phyloP scores from a whole-genome alignment of 2,329 filamentous ascomycete genomes.

The Diaporthe sp. region DNA sequence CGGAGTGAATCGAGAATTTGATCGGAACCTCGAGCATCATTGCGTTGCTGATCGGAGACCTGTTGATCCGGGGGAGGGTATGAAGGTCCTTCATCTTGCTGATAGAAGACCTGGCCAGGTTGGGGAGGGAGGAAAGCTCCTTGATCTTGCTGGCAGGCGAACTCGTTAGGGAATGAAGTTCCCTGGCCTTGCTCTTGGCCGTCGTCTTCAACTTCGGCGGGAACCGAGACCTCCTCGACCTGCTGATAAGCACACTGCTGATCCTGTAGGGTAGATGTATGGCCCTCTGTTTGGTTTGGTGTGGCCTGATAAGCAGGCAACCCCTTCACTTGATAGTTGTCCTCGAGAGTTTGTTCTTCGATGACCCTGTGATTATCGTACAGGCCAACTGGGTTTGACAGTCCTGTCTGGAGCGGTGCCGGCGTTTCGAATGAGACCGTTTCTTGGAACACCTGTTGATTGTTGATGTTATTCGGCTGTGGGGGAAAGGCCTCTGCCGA shows the following conservation, averaged over 20 bases:
- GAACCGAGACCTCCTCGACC: too few species aligned
- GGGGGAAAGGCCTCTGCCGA: not conserved
- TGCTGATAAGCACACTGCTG: not conserved
- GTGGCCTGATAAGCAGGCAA: not conserved
- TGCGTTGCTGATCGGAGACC: not conserved
- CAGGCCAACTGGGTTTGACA: not conserved
- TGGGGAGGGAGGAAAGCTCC: not conserved
- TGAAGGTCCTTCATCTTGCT: not conserved
- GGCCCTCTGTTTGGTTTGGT: not conserved
- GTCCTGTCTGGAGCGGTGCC: not conserved
- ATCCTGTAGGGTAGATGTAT: not conserved
- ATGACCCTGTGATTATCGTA: not conserved
- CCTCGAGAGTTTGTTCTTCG: not conserved
- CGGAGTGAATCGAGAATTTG: not conserved
- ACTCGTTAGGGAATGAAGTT: too few species aligned
- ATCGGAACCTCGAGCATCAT: not conserved
- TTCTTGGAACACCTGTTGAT: too few species aligned
- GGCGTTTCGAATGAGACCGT: not conserved
- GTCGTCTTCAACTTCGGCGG: too few species aligned
- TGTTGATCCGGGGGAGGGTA: not conserved
- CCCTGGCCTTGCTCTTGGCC: too few species aligned
- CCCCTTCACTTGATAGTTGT: not conserved
- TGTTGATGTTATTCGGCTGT: too few species aligned
- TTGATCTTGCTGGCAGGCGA: too few species aligned
- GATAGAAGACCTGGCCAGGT: not conserved